phyloP scores from a whole-genome alignment of 2,329 filamentous ascomycete species.

The Trichophyton rubrum region DNA sequence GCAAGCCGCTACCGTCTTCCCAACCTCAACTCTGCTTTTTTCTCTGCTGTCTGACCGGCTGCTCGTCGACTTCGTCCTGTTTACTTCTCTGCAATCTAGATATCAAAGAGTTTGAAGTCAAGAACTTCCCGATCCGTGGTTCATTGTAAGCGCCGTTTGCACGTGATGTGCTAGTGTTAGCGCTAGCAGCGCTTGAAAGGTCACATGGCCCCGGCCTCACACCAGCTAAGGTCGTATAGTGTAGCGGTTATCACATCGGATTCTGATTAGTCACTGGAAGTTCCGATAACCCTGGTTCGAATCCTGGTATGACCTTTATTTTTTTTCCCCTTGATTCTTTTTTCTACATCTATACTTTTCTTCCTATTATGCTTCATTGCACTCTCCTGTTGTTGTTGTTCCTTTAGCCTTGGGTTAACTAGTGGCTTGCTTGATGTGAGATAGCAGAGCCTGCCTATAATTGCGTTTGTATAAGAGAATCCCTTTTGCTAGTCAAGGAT shows the following conservation, averaged over 20 bases:
- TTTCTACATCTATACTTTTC: not conserved
- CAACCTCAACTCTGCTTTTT: not conserved
- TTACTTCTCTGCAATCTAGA: not conserved
- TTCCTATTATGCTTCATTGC: not conserved
- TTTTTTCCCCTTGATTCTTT: not conserved
- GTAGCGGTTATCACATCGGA: constrained; percentile 4
- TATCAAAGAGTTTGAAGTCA: constrained; percentile 1
- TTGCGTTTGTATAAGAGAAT: not conserved
- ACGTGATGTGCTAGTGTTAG: not conserved
- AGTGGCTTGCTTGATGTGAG: too few species aligned
- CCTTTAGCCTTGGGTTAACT: too few species aligned
- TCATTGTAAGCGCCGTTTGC: not conserved
- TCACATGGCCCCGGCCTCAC: not conserved
- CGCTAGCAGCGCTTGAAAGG: not conserved
- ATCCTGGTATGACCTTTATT: constrained; percentile 1
- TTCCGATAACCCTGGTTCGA: constrained; percentile 5
- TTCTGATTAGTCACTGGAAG: constrained; percentile 2
- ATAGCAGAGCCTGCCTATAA: too few species aligned
- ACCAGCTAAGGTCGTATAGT: not conserved
- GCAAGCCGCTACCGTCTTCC: too few species aligned
- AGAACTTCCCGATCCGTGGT: constrained; percentile 1
- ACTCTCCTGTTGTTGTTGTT: too few species aligned
- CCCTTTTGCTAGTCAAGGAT: not conserved
- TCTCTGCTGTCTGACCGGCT: not conserved
- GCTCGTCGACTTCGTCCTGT: not conserved